phyloP scores from a whole-genome alignment of 805 yeast genomes.

The Kodamaea kaohsiungensis region DNA sequence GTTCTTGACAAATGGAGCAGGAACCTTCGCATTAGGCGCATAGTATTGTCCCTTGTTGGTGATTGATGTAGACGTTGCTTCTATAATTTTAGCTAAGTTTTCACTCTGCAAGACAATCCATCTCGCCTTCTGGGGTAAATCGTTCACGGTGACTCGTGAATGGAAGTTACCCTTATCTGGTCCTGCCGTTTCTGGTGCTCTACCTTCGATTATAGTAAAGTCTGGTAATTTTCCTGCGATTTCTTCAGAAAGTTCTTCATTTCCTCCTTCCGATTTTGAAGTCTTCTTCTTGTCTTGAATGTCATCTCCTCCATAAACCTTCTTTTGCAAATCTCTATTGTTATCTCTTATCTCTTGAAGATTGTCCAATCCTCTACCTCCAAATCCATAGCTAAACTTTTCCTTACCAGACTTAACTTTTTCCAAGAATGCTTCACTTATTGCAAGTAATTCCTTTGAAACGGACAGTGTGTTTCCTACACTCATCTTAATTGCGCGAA shows the following conservation, averaged over 20 bases:
- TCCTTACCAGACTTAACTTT: slow-evolving; percentile 68
- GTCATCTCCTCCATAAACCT: slow-evolving; percentile 44
- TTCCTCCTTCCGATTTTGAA: background rate
- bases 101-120: slow-evolving; percentile 76
- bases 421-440: slow-evolving; percentile 56
- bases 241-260: slow-evolving; percentile 3
- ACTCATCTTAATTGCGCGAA: slow-evolving; percentile 64
- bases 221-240: slow-evolving; percentile 34
- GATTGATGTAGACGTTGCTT: slow-evolving; percentile 70
- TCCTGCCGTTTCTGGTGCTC: slow-evolving; percentile 53
- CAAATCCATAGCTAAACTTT: slow-evolving; percentile 75
- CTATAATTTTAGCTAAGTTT: slow-evolving; percentile 62
- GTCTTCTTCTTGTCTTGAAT: slow-evolving; percentile 12
- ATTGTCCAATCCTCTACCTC: slow-evolving; percentile 88
- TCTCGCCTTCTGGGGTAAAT: slow-evolving; percentile 77
- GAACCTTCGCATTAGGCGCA: slow-evolving; percentile 36
- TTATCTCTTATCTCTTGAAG: slow-evolving; percentile 62
- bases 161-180: slow-evolving; percentile 59
- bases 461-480: slow-evolving; percentile 45
- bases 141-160: slow-evolving; percentile 77
- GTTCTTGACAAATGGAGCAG: slow-evolving; percentile 47
- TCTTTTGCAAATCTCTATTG: slow-evolving; percentile 50
- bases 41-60: slow-evolving; percentile 81
- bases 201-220: slow-evolving; percentile 51
- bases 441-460: slow-evolving; percentile 48